Conservation (phyloP, 1,284 basidiomycete species). For the Cryptococcus sp. region DNA sequence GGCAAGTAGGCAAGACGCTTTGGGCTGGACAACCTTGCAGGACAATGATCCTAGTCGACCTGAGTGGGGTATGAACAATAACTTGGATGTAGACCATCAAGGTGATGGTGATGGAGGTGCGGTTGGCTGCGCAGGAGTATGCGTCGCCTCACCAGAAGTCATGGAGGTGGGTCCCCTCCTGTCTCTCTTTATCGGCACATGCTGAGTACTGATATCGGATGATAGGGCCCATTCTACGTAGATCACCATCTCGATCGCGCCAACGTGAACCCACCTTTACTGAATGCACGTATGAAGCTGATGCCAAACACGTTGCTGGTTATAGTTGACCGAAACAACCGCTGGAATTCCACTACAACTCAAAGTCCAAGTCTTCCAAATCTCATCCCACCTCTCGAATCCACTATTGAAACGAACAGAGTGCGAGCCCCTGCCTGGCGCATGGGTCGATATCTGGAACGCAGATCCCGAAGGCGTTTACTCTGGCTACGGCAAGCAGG, state of each 20-base stretch:
- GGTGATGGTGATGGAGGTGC: slow-evolving; percentile 2
- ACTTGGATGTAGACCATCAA: background rate
- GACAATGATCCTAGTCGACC: background rate
- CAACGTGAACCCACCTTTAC: slow-evolving; percentile 3
- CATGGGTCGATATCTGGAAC: slow-evolving; percentile 29
- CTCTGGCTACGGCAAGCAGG: slow-evolving; percentile 19
- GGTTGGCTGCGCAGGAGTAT: slow-evolving; percentile 18
- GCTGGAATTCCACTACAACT: slow-evolving; percentile 22
- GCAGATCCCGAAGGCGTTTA: slow-evolving; percentile 21
- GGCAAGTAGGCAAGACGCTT: slow-evolving; percentile 14
- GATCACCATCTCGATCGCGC: slow-evolving; percentile 17
- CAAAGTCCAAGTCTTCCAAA: slow-evolving; percentile 16
- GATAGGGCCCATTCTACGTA: slow-evolving; percentile 31
- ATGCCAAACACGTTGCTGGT: background rate
- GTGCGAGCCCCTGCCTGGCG: slow-evolving; percentile 18
- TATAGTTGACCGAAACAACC: slow-evolving; percentile 20
- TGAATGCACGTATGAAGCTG: background rate
- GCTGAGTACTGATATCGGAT: background rate
- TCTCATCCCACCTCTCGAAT: slow-evolving; percentile 16
- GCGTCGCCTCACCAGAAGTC: slow-evolving; percentile 19
- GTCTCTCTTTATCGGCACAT: background rate
- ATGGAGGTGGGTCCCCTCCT: slow-evolving; percentile 14
- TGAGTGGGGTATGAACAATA: too few relatives aligned
- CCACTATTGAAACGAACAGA: slow-evolving; percentile 2
- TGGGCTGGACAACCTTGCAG: slow-evolving; percentile 2